phyloP scores from a whole-genome alignment of 192 early-diverging fungal genomes.

The Entomortierella lignicola region DNA sequence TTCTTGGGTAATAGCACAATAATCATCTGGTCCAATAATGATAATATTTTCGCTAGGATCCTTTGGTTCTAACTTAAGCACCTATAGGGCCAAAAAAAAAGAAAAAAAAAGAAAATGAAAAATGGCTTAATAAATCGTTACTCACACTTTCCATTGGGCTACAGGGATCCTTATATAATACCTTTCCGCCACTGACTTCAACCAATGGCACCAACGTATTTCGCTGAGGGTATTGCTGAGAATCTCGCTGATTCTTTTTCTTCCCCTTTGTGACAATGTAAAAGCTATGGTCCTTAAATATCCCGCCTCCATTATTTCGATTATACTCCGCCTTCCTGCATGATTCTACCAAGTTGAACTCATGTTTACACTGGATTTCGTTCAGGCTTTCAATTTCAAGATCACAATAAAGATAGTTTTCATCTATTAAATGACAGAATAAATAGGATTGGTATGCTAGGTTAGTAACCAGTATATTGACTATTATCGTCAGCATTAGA shows the following conservation, averaged over 20 bases:
- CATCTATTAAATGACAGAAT: not conserved
- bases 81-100: not conserved
- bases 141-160: not conserved
- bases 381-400: not conserved
- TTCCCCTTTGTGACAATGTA: not conserved
- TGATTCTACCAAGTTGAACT: slow-evolving; percentile 2
- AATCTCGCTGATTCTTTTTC: not conserved
- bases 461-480: no score
- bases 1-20: not conserved
- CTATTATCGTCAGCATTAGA: no score
- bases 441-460: no score
- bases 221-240: not conserved
- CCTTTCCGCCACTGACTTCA: slow-evolving; percentile 27
- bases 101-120: not conserved
- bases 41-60: not conserved
- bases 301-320: not conserved
- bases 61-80: slow-evolving; percentile 6
- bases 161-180: not conserved
- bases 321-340: not conserved
- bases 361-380: not conserved
- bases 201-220: not conserved
- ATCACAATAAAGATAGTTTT: not conserved
- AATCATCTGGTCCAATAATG: slow-evolving; percentile 13
- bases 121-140: not conserved
- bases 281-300: slow-evolving; percentile 11